Base-by-base conservation (phyloP, 305 asterid genomes). In the Solanum hybrid region DNA sequence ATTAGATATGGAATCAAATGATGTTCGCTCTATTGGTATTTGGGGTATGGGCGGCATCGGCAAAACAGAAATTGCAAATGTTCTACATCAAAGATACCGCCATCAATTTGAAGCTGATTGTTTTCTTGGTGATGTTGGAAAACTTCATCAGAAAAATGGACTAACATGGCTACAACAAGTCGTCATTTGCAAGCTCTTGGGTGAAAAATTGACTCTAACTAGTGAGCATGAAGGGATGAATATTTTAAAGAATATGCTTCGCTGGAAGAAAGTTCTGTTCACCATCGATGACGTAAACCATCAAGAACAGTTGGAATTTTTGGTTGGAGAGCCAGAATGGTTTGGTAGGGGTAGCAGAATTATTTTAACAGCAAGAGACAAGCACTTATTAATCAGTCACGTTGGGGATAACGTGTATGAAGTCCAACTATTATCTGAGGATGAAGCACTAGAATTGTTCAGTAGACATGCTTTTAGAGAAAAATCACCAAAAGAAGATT, bases 301-400 rank as follows among this genome's bases (percentile, higher is more conserved):
- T 0, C 85, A 0, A 35, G 2, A 22, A 9, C 85, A 78, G 26
- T 24, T 22, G 16, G 16, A 78, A 2, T 10, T 0, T 51, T 22
- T 69, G 6, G 87, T 71, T 46, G 90, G 87, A 79, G 51, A 8
- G 22, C 3, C 8, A 8, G 35, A 81, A 6, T 89, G 89, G 85
- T 89, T 89, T 89, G 91, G 89, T 0, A 26, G 0, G 29, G 91
- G 91, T 57, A 83, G 91, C 11, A 89, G 37, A 83, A 31, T 89
- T n/a, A 69, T 89, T 35, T 14, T 83, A 13, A 89, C 89, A 5
- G 6, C 89, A 28, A 37, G 89, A 84, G 86, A 89, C 46, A 29
- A 28, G 33, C 39, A 64, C 40, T 1, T 89, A 2, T 35, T 89
- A 3, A 37, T 22, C 11, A 12, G 9, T 24, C 90, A 77, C 11